Evolutionary conservation across 306 rosid species (phyloP), one percentile per base, ranked within the genome.

Genomic region (Gleditsia sinensis): DNA sequence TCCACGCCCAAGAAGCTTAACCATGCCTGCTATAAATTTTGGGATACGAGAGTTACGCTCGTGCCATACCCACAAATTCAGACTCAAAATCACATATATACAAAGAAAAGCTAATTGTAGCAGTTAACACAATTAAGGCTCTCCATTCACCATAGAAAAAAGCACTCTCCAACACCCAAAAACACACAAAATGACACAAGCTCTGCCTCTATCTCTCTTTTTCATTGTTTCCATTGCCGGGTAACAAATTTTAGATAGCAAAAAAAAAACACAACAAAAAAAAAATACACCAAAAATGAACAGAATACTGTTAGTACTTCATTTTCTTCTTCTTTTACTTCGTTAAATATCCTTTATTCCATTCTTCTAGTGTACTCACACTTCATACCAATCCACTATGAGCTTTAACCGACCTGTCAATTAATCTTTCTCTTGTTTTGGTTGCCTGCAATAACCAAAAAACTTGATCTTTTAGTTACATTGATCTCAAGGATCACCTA

Each of bases 381-480:
- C 42, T 6, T 55, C 57, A 61, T 37, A 55, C 69, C 0, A 19
- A 54, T 13, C 27, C 77, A 39, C 17, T 34, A 4, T 33, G 23
- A 69, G 21, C 34, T 27, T 74, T 39, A 21, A 4, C 58, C n/a
- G 80, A 78, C 54, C 40, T 48, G 69, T 80, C 51, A 8, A 25
- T 19, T 53, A 69, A 33, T 75, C 84, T 75, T 63, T 80, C 53
- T 72, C 80, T 80, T 49, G 80, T 77, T 30, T 75, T 75, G 0
- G 46, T 33, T 51, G 80, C 84, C 84, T 80, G 84, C 77, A 75
- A 36, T 27, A 19, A 42, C 23, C 61, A 74, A 6, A 23, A 50
- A 62, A 78, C 21, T 24, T 32, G 42, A 53, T 43, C 43, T 36
- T 67, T 32, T 6, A 40, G 65, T 46, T 25, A 54, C 14, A 14